phyloP scores from a whole-genome alignment of 768 basidiomycete species.

The Auriscalpium vulgare region DNA sequence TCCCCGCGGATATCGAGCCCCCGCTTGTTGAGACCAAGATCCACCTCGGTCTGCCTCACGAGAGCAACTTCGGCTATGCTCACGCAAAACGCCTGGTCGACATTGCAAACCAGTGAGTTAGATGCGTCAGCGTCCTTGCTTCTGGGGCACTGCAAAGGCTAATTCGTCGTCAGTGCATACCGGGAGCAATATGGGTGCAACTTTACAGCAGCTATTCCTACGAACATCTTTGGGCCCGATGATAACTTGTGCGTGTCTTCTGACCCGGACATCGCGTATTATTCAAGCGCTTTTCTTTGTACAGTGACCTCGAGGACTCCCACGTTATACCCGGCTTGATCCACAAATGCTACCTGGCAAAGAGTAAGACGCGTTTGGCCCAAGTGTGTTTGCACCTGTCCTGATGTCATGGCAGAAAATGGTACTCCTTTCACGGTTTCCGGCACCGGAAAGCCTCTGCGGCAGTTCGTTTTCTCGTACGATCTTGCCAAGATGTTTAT shows the following conservation, averaged over 20 bases:
- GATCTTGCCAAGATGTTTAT: conserved; percentile 94
- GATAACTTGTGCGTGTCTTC: conserved; percentile 75
- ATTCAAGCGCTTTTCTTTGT: neutral
- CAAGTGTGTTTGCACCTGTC: neutral
- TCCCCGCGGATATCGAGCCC: conserved; percentile 90
- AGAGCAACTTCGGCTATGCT: conserved; percentile 94
- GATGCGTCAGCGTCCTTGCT: neutral
- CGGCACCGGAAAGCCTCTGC: conserved; percentile 85
- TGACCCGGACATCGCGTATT: neutral
- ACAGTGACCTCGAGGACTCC: conserved; percentile 77
- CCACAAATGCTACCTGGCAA: conserved; percentile 88
- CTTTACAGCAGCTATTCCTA: conserved; percentile 95
- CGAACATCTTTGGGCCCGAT: conserved; percentile 91
- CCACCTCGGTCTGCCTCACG: conserved; percentile 86
- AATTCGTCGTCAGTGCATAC: conserved; percentile 59
- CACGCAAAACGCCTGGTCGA: conserved; percentile 95
- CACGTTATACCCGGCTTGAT: conserved; percentile 94
- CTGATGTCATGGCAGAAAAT: conserved; percentile 47
- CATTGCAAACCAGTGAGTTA: conserved; percentile 80
- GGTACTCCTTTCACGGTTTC: conserved; percentile 76
- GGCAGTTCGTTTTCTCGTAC: conserved; percentile 95
- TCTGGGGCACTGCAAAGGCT: neutral
- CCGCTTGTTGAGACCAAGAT: conserved; percentile 91
- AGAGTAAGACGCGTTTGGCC: conserved; percentile 47
- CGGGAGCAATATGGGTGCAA: conserved; percentile 94